Base-by-base conservation (phyloP, 1,284 basidiomycete species). In the Ceratobasidium sp. region DNA sequence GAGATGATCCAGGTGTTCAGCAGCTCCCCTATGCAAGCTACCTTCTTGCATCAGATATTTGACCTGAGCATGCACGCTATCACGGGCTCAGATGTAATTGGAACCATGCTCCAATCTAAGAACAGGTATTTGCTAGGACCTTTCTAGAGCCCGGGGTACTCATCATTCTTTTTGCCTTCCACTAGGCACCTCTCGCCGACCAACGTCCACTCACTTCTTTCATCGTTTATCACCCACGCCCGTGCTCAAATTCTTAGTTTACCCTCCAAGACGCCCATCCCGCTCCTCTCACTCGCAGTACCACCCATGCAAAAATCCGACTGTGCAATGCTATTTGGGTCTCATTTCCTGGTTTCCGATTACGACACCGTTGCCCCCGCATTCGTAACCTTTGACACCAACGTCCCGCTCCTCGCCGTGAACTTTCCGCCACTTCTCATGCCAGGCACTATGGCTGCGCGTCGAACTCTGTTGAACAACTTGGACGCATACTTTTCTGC, bases 371-470 rank as follows among this genome's bases (percentile, higher is more conserved):
- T 74, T 22, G 62, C 62, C 4, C 13, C 74, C 24, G 53, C 75
- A 7, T 81, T 81, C 68, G 61, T 65, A 31, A 74, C 61, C 6
- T 82, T 81, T 62, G 80, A 81, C 74, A 27, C 41, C 8, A 74
- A 76, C 1, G 79, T 82, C 63, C 80, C 80, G 1, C 74, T 80
- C 29, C 74, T 81, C 14, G 79, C 79, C 6, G 76, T 79, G 24
- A 78, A 75, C 39, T 74, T 77, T 76, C 34, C 76, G 75, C 31
- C 49, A 53, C 27, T 49, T 77, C 34, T 73, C n/a, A 73, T 73
- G 71, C 34, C 24, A n/a, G 58, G 27, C n/a, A 73, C 71, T 13
- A 71, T 74, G 77, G 66, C 54, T 19, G 76, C 75, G 0, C 65
- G 78, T 14, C 74, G 76, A 7, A 49, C 75, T 0, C 69, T 81